phyloP scores from a whole-genome alignment of 78 protist species.

The slime mould (Dictyostelium discoideum) region dicty_2.7 NC_007091.3:1065501-1066000 shows the following conservation, averaged over 20 bases:
- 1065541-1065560: neutral
- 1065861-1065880: constrained; percentile 7
- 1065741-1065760: constrained; percentile 31
- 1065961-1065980: too few species aligned
- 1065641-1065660: constrained; percentile 66
- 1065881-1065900: too few species aligned
- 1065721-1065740: constrained; percentile 47
- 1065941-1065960: too few species aligned
- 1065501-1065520: too few species aligned
- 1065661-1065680: constrained; percentile 19
- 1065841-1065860: neutral
- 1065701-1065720: constrained; percentile 44
- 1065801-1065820: constrained; percentile 26
- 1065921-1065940: too few species aligned
- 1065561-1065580: neutral
- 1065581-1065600: neutral
- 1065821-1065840: constrained; percentile 14
- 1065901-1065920: too few species aligned
- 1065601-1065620: constrained; percentile 46
- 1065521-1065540: too few species aligned
- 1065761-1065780: constrained; percentile 42
- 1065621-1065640: constrained; percentile 41
- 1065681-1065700: constrained; percentile 46
- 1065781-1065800: constrained; percentile 27
- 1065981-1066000: neutral